Evolutionary conservation across 2,329 filamentous ascomycete species (phyloP).

Genomic region (Botrytis aclada): DNA sequence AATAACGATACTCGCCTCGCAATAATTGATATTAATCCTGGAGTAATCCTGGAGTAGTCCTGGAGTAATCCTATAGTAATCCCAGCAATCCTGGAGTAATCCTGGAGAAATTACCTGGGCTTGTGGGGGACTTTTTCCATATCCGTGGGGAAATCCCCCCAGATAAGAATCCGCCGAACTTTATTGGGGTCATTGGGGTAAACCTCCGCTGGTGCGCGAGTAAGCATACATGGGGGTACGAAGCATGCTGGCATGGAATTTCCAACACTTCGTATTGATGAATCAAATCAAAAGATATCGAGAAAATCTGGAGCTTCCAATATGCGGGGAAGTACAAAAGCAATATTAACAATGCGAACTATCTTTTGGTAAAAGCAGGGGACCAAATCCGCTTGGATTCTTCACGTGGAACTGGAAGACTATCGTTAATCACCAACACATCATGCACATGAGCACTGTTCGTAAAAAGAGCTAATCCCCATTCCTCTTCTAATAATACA

Average conservation of each 20-base stretch:
- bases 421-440: not conserved
- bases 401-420: not conserved
- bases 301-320: not conserved
- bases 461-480: not conserved
- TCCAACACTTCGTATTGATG: not conserved
- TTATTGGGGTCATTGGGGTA: slow-evolving; percentile 1
- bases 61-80: not conserved
- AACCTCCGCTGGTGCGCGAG: not conserved
- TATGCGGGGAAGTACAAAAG: not conserved
- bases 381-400: not conserved
- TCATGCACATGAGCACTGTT: not conserved
- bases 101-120: slow-evolving; percentile 10
- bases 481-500: not conserved
- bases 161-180: slow-evolving; percentile 2
- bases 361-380: not conserved
- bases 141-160: slow-evolving; percentile 12
- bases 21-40: not conserved
- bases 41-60: not conserved
- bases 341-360: not conserved
- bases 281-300: not conserved
- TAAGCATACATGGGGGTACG: not conserved
- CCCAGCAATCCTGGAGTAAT: not conserved
- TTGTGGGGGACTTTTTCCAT: not conserved
- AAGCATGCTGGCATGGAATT: not conserved
- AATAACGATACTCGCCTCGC: not conserved